These are phyloP conservation scores for Hypoxylon rickii DNA, from an alignment of 495 filamentous ascomycete genomes.

Conservation along the genomic window DNA sequence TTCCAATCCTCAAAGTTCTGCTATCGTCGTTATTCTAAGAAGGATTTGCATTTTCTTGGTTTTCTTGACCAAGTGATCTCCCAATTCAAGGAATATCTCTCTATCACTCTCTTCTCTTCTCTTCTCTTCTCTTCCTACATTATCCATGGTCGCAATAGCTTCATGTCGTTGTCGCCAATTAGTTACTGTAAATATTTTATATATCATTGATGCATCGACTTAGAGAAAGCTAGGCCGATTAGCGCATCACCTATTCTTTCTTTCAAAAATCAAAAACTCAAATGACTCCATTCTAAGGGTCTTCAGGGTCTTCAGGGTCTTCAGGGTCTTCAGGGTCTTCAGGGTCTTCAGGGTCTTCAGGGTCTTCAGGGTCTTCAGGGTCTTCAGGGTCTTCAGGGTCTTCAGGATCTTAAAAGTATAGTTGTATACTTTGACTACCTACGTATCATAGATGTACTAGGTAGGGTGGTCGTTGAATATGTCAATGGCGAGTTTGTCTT, in stretches of 20 bases:
- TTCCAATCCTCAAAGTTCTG: no score
- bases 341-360: neutral
- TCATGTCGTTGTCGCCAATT: no score
- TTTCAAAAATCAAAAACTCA: constrained; percentile 1
- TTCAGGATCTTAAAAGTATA: neutral
- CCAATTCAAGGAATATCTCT: no score
- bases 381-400: neutral
- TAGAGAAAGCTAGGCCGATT: constrained; percentile 12
- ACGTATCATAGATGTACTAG: neutral
- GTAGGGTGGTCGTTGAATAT: neutral
- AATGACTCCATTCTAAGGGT: constrained; percentile 14
- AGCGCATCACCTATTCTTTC: constrained; percentile 11
- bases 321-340: neutral
- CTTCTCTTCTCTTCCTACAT: no score
- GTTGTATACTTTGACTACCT: no score
- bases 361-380: constrained; percentile 1
- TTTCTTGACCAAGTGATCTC: no score
- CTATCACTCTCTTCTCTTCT: no score
- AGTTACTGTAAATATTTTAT: no score
- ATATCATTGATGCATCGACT: constrained; percentile 12
- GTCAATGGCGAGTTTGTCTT: constrained; percentile 28
- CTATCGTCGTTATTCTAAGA: no score
- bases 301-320: neutral
- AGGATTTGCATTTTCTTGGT: no score
- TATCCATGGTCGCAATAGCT: no score